Base-by-base conservation (phyloP, 139 green algal species). In the Edaphochlamys debaryana region DNA sequence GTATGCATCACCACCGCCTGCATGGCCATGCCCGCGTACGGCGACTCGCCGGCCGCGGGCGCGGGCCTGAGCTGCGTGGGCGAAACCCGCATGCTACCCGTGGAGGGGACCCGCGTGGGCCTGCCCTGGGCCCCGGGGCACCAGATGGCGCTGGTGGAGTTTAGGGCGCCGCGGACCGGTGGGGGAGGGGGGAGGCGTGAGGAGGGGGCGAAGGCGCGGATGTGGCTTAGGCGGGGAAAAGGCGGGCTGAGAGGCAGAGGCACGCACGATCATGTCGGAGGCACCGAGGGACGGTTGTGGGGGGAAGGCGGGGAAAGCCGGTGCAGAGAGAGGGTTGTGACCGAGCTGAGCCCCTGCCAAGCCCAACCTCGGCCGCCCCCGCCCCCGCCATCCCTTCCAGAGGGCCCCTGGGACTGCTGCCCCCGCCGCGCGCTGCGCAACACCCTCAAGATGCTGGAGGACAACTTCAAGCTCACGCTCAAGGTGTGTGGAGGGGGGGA, bases 31-130 rank as follows among this genome's bases (percentile, higher is more conserved):
- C 89, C 79, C 38, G 79, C 67, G 27, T 71, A 76, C 32, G 54
- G 6, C 3, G 80, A 86, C 58, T 29, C 13, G 9, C 50, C 73
- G 6, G 60, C 36, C 1, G 67, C 82, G 0, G 81, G 70, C 62
- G 56, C 81, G 0, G 90, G 89, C 0, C 78, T 87, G 4, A 54
- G 41, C 8, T 74, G 81, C 0, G 74, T 87, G 41, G 89, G 90
- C 0, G 90, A 94, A 64, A 70, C 87, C 40, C 72, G 87, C 5
- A 60, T 94, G 52, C 40, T 84, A 74, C 87, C 90, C 2, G 82
- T 90, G 17, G 68, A 66, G 23, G 29, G 7, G n/a, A 68, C 80
- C 36, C 54, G 52, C 1, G 70, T 86, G 41, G 56, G 41, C 23
- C 58, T 86, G 34, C 80, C 80, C 32, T 86, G 80, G 80, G 45